Conservation (phyloP, 768 basidiomycete genomes). For the Austroboletus festivus region DNA sequence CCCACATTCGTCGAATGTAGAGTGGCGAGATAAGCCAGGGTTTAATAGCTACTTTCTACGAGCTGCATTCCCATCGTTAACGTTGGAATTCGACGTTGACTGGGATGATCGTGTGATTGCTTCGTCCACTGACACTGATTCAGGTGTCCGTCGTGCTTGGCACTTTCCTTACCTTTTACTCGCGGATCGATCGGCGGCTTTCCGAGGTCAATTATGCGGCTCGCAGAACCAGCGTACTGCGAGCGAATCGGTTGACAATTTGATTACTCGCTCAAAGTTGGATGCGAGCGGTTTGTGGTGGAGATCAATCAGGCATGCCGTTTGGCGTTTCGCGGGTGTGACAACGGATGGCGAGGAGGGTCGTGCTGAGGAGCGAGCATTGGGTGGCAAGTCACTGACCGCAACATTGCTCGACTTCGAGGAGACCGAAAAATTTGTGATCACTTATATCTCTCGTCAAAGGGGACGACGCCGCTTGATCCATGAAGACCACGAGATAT, state of each 20-base stretch:
- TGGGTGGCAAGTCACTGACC: background rate
- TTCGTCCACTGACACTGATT: slow-evolving; percentile 21
- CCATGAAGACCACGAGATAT: slow-evolving; percentile 48
- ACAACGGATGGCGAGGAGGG: slow-evolving; percentile 33
- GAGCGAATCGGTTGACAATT: slow-evolving; percentile 59
- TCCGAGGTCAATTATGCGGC: slow-evolving; percentile 63
- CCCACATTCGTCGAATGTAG: slow-evolving; percentile 51
- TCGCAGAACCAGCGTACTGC: slow-evolving; percentile 68
- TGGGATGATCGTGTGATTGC: slow-evolving; percentile 61
- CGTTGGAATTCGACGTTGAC: slow-evolving; percentile 65
- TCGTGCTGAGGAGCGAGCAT: slow-evolving; percentile 8
- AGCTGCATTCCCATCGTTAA: slow-evolving; percentile 65
- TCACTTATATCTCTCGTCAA: slow-evolving; percentile 76
- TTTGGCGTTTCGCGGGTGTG: slow-evolving; percentile 67
- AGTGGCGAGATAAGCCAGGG: slow-evolving; percentile 74
- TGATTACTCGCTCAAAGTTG: slow-evolving; percentile 38
- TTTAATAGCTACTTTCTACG: slow-evolving; percentile 79
- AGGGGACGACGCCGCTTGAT: slow-evolving; percentile 48
- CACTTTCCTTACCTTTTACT: slow-evolving; percentile 69
- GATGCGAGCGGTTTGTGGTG: slow-evolving; percentile 58
- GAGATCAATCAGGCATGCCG: slow-evolving; percentile 64
- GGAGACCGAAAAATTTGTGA: slow-evolving; percentile 51
- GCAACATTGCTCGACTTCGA: slow-evolving; percentile 24
- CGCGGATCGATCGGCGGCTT: slow-evolving; percentile 73
- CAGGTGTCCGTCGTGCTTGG: slow-evolving; percentile 49